Evolutionary conservation across 2,329 filamentous ascomycete species (phyloP), one percentile per base, ranked within the genome.

Genomic region (Penicillium sp.): DNA sequence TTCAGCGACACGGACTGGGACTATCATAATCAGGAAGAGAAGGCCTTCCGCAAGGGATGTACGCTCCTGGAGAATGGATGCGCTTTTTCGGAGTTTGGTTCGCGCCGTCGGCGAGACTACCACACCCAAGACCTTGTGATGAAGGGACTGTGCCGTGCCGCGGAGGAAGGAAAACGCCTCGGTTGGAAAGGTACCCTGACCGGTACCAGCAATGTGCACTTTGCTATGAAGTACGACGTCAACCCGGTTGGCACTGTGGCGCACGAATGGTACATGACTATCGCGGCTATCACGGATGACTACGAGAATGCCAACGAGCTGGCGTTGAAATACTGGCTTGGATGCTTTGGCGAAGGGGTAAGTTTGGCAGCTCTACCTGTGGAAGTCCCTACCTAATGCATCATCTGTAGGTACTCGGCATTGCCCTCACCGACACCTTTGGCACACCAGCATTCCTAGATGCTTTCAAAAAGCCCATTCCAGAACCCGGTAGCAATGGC

Each of bases 231-330:
- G 57, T 91, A 94, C 67, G 82, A 81, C 30, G 80, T 96, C 31
- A 72, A 81, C 3, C 89, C 93, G 0, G 79, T 97, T 9, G 93
- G 93, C 4, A 98, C 93, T 0, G 83, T 87, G 2, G 93, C 93
- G 1, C 93, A 98, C 60, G 93, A 98, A 69, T 98, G 93, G 93
- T 97, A 96, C 73, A 98, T 98, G 93, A 90, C 88, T 28, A 91
- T 94, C 48, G 93, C 93, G 1, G 90, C 93, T 26, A 88, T 96
- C 54, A 87, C 84, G 4, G 78, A 87, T 48, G 80, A 96, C 67
- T 98, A 98, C 62, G 78, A 81, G 53, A 75, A 78, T 47, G 90
- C 93, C 3, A 94, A 90, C 25, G 88, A 94, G 63, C 77, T 84
- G 49, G 90, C 88, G 0, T 71, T 98, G 53, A 76, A 81, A 42